Evolutionary conservation across 2,329 filamentous ascomycete genomes (phyloP).

Genomic region (Scedosporium dehoogii): DNA sequence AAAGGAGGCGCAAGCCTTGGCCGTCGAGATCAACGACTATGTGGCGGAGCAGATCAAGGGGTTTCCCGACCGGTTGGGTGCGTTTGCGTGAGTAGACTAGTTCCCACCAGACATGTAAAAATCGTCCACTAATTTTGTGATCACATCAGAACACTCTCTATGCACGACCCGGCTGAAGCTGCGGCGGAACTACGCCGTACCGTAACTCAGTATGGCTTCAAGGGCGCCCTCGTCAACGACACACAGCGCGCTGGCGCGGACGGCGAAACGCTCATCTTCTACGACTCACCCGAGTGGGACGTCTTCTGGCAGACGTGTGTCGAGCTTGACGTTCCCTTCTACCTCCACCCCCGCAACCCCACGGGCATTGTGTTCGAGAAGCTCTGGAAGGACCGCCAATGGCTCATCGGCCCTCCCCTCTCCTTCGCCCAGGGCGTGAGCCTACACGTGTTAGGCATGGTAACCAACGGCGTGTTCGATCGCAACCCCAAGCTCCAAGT

Average conservation of each 20-base stretch:
- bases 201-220: slow-evolving; percentile 49
- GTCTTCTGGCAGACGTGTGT: slow-evolving; percentile 49
- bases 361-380: slow-evolving; percentile 46
- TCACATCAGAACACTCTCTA: slow-evolving; percentile 29
- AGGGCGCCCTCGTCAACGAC: slow-evolving; percentile 52
- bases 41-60: slow-evolving; percentile 25
- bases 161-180: slow-evolving; percentile 43
- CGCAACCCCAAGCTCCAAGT: slow-evolving; percentile 33
- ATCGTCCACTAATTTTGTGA: too few species aligned
- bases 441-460: slow-evolving; percentile 43
- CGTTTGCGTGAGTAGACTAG: slow-evolving; percentile 23
- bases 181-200: slow-evolving; percentile 40
- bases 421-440: slow-evolving; percentile 49
- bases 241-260: slow-evolving; percentile 47
- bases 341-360: slow-evolving; percentile 51
- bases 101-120: background rate
- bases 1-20: slow-evolving; percentile 28
- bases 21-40: slow-evolving; percentile 32
- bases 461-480: slow-evolving; percentile 41
- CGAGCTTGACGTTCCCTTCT: slow-evolving; percentile 54
- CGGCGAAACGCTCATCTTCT: slow-evolving; percentile 54
- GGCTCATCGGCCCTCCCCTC: slow-evolving; percentile 49
- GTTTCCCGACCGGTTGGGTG: slow-evolving; percentile 31
- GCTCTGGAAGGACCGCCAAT: slow-evolving; percentile 48
- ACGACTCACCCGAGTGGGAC: slow-evolving; percentile 51